Conservation (phyloP, 2,329 filamentous ascomycete genomes). For the Trichoderma asperellum region DNA sequence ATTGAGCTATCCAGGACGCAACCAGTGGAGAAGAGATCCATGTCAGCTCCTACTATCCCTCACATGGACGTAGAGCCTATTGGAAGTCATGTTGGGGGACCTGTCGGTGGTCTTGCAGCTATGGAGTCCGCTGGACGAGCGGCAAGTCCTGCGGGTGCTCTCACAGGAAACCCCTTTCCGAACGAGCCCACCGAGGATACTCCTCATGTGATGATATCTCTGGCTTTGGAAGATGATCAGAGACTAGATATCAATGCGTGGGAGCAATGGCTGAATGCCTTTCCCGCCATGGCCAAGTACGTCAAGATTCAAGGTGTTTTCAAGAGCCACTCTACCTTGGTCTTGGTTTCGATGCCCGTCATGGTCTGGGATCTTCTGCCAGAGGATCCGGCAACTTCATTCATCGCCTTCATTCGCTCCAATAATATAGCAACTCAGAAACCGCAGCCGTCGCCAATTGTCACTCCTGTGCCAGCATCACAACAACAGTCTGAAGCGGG, state of each 20-base stretch:
- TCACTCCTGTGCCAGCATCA: conserved; percentile 35
- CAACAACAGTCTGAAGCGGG: conserved; percentile 33
- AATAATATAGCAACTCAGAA: conserved; percentile 54
- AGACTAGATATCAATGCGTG: conserved; percentile 60
- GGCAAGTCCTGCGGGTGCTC: conserved; percentile 33
- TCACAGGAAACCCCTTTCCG: conserved; percentile 38
- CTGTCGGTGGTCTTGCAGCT: not conserved
- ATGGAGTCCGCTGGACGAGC: conserved; percentile 34
- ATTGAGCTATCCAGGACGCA: conserved; percentile 55
- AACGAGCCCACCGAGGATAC: conserved; percentile 57
- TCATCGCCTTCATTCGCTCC: conserved; percentile 62
- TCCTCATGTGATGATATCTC: conserved; percentile 64
- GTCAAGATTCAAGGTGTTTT: conserved; percentile 65
- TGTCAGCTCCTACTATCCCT: conserved; percentile 35
- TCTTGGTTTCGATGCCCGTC: conserved; percentile 61
- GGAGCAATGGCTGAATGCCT: conserved; percentile 60
- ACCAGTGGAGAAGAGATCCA: conserved; percentile 33
- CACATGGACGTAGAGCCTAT: conserved; percentile 29
- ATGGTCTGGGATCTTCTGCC: conserved; percentile 64
- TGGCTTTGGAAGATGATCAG: conserved; percentile 62
- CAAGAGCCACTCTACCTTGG: conserved; percentile 63
- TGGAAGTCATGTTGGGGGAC: conserved; percentile 12
- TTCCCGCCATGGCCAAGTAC: conserved; percentile 62
- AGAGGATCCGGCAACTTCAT: conserved; percentile 60
- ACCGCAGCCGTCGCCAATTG: conserved; percentile 32